Percentiles rank a stretch among this genome's conserved stretches.
phyloP scores from a whole-genome alignment of 2,329 filamentous ascomycete genomes.

The Dactylellina drechsleri region DNA sequence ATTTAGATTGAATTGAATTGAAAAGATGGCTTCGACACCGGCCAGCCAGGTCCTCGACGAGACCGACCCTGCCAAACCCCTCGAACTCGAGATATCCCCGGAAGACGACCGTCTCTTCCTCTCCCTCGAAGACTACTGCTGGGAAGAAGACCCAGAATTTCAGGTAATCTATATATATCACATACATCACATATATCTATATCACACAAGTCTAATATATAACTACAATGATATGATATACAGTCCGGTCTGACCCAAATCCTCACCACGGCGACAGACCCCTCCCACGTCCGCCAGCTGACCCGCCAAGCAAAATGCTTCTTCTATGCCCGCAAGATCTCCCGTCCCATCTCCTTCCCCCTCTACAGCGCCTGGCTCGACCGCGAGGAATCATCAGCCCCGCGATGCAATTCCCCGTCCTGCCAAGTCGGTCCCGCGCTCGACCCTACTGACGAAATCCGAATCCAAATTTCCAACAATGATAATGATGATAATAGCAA shows the following conservation, averaged over 20 bases:
- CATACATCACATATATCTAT: no score
- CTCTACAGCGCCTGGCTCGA: constrained; percentile 74
- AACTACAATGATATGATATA: neutral
- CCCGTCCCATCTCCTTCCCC: constrained; percentile 65
- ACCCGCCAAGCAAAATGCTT: constrained; percentile 75
- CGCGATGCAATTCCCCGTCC: constrained; percentile 37
- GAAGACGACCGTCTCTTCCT: constrained; percentile 53
- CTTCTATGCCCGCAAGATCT: constrained; percentile 69
- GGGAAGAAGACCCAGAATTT: constrained; percentile 75
- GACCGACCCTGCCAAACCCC: constrained; percentile 23
- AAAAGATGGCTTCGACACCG: constrained; percentile 26
- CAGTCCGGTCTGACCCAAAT: constrained; percentile 73
- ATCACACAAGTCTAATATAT: no score
- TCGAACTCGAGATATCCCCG: constrained; percentile 26
- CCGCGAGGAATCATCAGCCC: constrained; percentile 57
- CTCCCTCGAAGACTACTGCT: constrained; percentile 61
- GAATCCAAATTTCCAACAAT: constrained; percentile 26
- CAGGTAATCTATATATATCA: constrained; percentile 64
- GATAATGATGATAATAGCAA: constrained; percentile 20
- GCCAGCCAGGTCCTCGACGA: constrained; percentile 35
- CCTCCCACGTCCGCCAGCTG: constrained; percentile 68
- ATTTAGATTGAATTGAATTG: neutral
- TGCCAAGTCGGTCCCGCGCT: constrained; percentile 61
- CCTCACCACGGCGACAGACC: constrained; percentile 68
- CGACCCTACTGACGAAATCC: constrained; percentile 57